Conservation (phyloP, 1,284 basidiomycete genomes). For the Cystobasidiaceae sp. region DNA sequence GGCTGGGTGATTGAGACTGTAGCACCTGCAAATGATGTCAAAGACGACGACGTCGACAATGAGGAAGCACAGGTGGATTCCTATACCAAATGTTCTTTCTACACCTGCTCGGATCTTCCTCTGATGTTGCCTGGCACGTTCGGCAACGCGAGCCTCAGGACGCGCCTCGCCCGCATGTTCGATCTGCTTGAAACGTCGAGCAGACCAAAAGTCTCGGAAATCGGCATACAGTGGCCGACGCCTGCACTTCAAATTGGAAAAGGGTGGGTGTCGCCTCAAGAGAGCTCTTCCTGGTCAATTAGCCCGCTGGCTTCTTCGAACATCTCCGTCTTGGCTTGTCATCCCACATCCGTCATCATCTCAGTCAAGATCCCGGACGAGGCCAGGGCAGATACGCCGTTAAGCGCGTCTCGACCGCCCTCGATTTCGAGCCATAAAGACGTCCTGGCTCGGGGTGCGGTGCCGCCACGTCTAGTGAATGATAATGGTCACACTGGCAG, state of each 20-base stretch:
- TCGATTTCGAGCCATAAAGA: no score
- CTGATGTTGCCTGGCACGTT: conserved; percentile 80
- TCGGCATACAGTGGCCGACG: not conserved
- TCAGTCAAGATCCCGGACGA: no score
- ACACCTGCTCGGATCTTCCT: conserved; percentile 82
- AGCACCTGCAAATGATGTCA: conserved; percentile 44
- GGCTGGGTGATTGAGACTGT: conserved; percentile 96
- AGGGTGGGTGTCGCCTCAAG: no score
- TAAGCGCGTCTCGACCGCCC: no score
- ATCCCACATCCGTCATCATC: no score
- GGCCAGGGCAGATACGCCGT: no score
- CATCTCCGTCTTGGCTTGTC: no score
- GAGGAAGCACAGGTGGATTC: not conserved
- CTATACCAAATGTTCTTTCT: conserved; percentile 57
- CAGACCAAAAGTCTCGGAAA: not conserved
- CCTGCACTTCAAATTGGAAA: not conserved
- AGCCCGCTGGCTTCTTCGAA: no score
- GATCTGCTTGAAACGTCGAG: conserved; percentile 41
- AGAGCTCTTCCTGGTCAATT: no score
- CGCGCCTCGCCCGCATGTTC: conserved; percentile 37
- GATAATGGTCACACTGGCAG: no score
- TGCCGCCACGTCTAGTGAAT: no score
- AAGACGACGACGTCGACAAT: conserved; percentile 10
- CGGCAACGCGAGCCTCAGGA: conserved; percentile 51
- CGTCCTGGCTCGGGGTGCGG: no score